Conservation (phyloP, 1,139 yeast species). For the Taphrina confusa region DNA sequence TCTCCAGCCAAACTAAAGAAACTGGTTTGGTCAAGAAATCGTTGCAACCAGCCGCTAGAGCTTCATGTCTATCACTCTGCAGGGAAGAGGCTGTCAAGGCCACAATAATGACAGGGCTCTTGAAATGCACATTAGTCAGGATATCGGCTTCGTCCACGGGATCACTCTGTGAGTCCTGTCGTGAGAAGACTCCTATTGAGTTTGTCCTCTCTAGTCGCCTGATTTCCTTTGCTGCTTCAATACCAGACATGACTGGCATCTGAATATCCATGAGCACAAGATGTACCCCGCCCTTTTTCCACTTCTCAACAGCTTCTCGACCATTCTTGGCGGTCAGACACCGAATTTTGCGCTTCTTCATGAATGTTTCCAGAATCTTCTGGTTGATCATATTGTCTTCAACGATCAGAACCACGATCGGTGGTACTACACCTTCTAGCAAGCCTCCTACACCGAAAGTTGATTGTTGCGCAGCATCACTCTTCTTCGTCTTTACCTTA, state of each 20-base stretch:
- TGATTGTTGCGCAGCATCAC: constrained; percentile 5
- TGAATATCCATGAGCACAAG: constrained; percentile 93
- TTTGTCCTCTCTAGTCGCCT: constrained; percentile 78
- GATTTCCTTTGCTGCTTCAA: constrained; percentile 88
- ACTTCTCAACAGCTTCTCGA: constrained; percentile 84
- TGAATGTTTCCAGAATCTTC: constrained; percentile 87
- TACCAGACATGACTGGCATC: constrained; percentile 87
- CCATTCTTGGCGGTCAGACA: constrained; percentile 89
- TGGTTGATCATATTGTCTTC: constrained; percentile 96
- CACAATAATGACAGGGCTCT: constrained; percentile 92
- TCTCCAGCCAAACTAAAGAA: constrained; percentile 87
- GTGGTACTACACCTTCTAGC: constrained; percentile 56
- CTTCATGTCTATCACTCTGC: constrained; percentile 84
- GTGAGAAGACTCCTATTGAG: constrained; percentile 76
- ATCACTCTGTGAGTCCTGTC: constrained; percentile 41
- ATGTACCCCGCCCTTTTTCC: constrained; percentile 91
- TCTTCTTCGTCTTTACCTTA: constrained; percentile 1
- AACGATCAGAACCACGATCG: constrained; percentile 85
- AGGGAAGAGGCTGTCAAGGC: constrained; percentile 92
- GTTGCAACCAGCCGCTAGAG: constrained; percentile 94
- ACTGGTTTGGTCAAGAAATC: constrained; percentile 97
- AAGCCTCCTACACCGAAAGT: constrained; percentile 34
- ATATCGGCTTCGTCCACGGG: constrained; percentile 49
- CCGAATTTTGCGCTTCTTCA: constrained; percentile 80
- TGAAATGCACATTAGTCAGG: constrained; percentile 60